phyloP scores from a whole-genome alignment of 805 yeast genomes.

The Nakazawaea ishiwadae region DNA sequence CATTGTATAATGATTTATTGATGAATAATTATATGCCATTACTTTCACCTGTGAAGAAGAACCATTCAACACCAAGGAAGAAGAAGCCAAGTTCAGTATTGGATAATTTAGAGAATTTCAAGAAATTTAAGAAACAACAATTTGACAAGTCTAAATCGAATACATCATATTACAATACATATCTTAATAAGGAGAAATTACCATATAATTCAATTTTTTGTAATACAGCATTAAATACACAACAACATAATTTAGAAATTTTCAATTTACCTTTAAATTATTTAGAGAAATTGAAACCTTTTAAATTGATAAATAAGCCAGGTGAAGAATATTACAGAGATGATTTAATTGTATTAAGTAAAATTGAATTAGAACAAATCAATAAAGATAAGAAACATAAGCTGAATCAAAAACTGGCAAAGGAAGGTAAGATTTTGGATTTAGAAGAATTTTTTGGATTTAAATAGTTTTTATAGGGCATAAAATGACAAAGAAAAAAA shows the following conservation, averaged over 20 bases:
- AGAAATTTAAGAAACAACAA: constrained; percentile 16
- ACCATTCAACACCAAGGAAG: constrained; percentile 18
- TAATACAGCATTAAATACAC: constrained; percentile 27
- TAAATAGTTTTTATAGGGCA: constrained; percentile 14
- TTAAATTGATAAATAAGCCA: constrained; percentile 19
- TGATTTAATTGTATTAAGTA: constrained; percentile 26
- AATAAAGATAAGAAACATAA: constrained; percentile 16
- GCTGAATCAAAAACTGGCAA: constrained; percentile 15
- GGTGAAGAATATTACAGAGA: constrained; percentile 28
- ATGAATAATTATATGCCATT: constrained; percentile 25
- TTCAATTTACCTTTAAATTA: constrained; percentile 27
- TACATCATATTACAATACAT: constrained; percentile 20
- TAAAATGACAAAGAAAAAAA: neutral
- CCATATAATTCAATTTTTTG: constrained; percentile 26
- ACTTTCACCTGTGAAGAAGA: constrained; percentile 23
- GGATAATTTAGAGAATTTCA: constrained; percentile 23
- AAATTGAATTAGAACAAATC: constrained; percentile 24
- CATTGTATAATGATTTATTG: constrained; percentile 24
- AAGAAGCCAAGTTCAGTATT: constrained; percentile 19
- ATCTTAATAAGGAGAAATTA: constrained; percentile 21
- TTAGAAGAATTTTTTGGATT: constrained; percentile 28
- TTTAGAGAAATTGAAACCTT: constrained; percentile 21
- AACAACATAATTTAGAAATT: constrained; percentile 28
- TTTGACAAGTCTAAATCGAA: neutral
- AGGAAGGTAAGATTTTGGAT: constrained; percentile 21